A percentile compares a stretch with the other conserved stretches of the same genome.
Evolutionary conservation across 225 moss, liverwort and hornwort genomes (phyloP).

Genomic region (Pseudoscleropodium purum): DNA sequence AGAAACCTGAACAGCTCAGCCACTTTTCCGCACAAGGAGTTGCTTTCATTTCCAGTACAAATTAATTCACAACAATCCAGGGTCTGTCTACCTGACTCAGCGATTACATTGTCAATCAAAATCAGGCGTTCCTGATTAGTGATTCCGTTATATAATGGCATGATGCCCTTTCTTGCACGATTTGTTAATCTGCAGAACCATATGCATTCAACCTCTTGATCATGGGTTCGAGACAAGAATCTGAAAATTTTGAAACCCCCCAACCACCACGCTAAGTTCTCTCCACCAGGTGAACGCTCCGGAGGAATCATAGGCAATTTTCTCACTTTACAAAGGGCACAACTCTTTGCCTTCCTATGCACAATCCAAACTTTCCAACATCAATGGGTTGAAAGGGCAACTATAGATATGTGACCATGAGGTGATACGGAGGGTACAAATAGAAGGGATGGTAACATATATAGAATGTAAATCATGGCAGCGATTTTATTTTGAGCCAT

Average conservation of each 20-base stretch:
- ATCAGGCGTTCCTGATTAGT: background rate
- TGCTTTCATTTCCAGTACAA: background rate
- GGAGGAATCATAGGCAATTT: background rate
- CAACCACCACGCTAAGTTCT: background rate
- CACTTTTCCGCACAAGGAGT: background rate
- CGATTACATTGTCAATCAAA: background rate
- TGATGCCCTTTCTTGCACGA: background rate
- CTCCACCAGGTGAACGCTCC: background rate
- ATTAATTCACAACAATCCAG: background rate
- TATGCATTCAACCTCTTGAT: background rate
- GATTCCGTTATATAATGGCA: background rate
- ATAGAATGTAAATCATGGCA: background rate
- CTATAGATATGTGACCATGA: constrained; percentile 7
- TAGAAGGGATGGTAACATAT: background rate
- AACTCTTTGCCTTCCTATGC: constrained; percentile 18
- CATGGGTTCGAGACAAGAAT: background rate
- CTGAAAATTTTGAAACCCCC: background rate
- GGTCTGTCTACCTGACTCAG: background rate
- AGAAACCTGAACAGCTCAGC: too few relatives aligned
- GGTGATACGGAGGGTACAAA: background rate
- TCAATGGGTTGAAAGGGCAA: background rate
- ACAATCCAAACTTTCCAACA: constrained; percentile 16
- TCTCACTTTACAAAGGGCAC: constrained; percentile 33
- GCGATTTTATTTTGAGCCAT: constrained; percentile 26
- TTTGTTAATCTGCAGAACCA: background rate